Evolutionary conservation across 2,329 filamentous ascomycete species (phyloP).

Genomic region (Colletotrichum sp.): DNA sequence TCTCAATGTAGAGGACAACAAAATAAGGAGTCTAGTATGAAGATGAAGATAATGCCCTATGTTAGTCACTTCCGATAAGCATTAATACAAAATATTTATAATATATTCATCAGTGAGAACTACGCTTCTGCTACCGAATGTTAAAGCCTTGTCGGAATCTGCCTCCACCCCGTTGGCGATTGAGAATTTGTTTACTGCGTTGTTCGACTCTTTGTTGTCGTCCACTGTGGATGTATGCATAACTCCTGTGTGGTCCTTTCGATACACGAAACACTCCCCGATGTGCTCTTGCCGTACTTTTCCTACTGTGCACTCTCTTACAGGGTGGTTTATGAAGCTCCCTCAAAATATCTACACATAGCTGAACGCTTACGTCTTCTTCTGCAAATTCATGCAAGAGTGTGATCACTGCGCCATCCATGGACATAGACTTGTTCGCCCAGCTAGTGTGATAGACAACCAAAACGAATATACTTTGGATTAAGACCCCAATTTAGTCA

Average conservation of each 20-base stretch:
- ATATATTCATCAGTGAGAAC: neutral
- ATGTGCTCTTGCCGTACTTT: no score
- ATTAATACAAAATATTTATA: neutral
- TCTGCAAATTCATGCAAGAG: neutral
- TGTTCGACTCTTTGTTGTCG: neutral
- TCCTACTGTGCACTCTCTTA: neutral
- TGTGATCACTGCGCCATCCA: neutral
- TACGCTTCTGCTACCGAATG: neutral
- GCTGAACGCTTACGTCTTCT: neutral
- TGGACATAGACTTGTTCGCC: neutral
- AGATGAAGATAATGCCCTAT: neutral
- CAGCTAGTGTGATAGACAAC: neutral
- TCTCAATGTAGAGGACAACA: neutral
- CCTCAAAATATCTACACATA: neutral
- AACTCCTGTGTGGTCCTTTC: neutral
- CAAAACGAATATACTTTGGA: neutral
- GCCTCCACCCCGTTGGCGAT: neutral
- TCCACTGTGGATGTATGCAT: neutral
- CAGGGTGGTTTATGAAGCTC: neutral
- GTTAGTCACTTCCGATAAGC: neutral
- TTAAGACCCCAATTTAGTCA: neutral
- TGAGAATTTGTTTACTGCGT: neutral
- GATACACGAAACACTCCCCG: neutral
- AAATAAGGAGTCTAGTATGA: neutral
- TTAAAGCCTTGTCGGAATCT: neutral